Base-by-base conservation (phyloP, 2,329 filamentous ascomycete species). In the Knoxdaviesia proteae region DNA sequence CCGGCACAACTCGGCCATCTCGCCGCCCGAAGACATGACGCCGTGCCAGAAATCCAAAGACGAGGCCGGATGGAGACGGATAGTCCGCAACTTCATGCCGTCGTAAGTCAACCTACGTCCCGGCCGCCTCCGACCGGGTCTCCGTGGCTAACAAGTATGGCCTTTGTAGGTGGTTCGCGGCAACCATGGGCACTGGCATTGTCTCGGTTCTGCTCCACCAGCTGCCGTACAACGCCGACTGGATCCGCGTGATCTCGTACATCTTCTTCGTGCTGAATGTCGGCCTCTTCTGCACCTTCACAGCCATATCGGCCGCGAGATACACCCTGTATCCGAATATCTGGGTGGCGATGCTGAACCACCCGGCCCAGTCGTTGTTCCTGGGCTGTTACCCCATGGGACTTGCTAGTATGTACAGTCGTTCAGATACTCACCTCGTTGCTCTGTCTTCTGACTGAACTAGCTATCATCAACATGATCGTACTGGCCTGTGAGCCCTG, bases 321-420 rank as follows among this genome's bases (percentile, higher is more conserved):
- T 84, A 83, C 50, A 59, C 60, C 0, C 50, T 81, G 1, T 83
- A 79, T 50, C 78, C 77, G 0, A 64, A 69, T 45, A 74, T 81
- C 32, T 83, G 76, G 68, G 52, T 45, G 0, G 70, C 68, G 10
- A 80, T 84, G 77, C 67, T 83, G 34, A 58, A 61, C 2, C 74
- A 84, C 52, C 76, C 74, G 0, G 68, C 67, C 1, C 74, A 84
- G 51, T 76, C 71, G 1, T 62, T 84, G 42, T 84, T 83, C 49
- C 58, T 84, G 4, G 78, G 71, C 0, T 77, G 74, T 0, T 67
- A 80, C 33, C 77, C 77, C 0, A 81, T 82, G 73, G 76, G 67
- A 0, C 67, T 82, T 45, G 71, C 74, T 0, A 46, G 44, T 45
- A 41, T 35, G 44, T 40, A 7, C 11, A 10, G 38, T 31, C 3